Evolutionary conservation across 192 early-diverging fungal genomes (phyloP).

Genomic region (Umbelopsis sp.): DNA sequence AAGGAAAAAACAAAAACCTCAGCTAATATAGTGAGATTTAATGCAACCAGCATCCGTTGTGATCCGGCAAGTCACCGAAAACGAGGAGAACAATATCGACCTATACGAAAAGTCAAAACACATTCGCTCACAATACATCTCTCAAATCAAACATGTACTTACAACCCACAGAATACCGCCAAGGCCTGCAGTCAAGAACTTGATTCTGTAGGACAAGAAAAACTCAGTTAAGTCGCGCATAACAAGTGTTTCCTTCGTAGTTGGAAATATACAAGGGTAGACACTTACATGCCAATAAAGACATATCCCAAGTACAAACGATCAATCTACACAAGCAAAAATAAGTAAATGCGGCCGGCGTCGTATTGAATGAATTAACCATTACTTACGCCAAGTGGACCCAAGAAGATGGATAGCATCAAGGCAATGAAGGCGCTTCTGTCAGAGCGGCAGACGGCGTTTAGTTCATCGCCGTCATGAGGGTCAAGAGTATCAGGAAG

Average conservation of each 20-base stretch:
- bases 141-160: background rate
- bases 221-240: background rate
- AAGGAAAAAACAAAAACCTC: too few relatives aligned
- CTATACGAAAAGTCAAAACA: background rate
- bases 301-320: conserved; percentile 58
- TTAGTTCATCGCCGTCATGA: conserved; percentile 13
- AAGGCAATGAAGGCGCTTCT: conserved; percentile 50
- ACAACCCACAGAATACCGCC: conserved; percentile 11
- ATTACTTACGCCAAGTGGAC: conserved; percentile 42
- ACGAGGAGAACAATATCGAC: conserved; percentile 39
- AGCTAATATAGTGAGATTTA: background rate
- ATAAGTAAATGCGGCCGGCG: background rate
- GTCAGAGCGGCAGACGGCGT: conserved; percentile 44
- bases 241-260: background rate
- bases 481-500: background rate
- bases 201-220: conserved; percentile 8
- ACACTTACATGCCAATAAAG: conserved; percentile 30
- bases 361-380: background rate
- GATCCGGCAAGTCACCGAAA: conserved; percentile 38
- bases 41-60: conserved; percentile 37
- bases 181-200: conserved; percentile 9
- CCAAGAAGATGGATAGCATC: conserved; percentile 52
- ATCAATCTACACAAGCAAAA: conserved; percentile 36
- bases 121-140: too few relatives aligned
- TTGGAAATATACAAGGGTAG: background rate